Percentiles rank a stretch among this genome's conserved stretches.
These are phyloP conservation scores for Cutaneotrichosporon dermatis DNA, from an alignment of 1,284 basidiomycete genomes.

Conservation along the genomic window DNA sequence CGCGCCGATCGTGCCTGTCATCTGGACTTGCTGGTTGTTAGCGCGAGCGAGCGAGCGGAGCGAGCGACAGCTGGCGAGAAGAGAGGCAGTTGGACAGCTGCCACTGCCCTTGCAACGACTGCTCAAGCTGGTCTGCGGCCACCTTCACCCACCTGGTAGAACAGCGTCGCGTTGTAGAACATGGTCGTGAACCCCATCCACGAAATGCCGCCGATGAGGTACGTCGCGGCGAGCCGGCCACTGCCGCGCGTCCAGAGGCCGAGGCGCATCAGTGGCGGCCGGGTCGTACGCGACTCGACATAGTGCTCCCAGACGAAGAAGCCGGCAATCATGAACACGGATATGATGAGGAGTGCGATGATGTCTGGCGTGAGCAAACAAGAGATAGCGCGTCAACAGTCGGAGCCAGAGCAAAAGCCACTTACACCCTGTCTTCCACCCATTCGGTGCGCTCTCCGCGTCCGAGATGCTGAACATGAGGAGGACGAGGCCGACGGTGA, in stretches of 20 bases:
- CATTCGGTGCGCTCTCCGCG: conserved; percentile 62
- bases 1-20: conserved; percentile 54
- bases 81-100: too few species aligned
- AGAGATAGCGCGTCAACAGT: too few species aligned
- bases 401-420: conserved; percentile 6
- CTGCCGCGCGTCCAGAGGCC: conserved; percentile 64
- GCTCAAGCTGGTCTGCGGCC: too few species aligned
- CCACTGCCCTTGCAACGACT: too few species aligned
- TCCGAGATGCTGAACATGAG: conserved; percentile 75
- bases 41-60: conserved; percentile 1
- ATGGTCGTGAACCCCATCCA: conserved; percentile 59
- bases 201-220: conserved; percentile 63
- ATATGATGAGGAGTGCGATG: conserved; percentile 58
- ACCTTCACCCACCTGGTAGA: conserved; percentile 17
- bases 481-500: conserved; percentile 70
- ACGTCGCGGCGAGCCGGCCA: conserved; percentile 63
- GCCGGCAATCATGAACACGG: conserved; percentile 56
- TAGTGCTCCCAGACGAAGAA: conserved; percentile 69
- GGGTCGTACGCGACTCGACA: conserved; percentile 50
- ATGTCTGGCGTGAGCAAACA: conserved; percentile 41
- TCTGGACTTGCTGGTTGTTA: conserved; percentile 27
- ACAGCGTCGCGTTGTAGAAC: conserved; percentile 41
- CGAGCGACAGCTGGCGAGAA: too few species aligned
- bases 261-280: conserved; percentile 65
- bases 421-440: conserved; percentile 73